Base-by-base conservation (phyloP, 768 basidiomycete genomes). In the Dentipellis sp. region DNA sequence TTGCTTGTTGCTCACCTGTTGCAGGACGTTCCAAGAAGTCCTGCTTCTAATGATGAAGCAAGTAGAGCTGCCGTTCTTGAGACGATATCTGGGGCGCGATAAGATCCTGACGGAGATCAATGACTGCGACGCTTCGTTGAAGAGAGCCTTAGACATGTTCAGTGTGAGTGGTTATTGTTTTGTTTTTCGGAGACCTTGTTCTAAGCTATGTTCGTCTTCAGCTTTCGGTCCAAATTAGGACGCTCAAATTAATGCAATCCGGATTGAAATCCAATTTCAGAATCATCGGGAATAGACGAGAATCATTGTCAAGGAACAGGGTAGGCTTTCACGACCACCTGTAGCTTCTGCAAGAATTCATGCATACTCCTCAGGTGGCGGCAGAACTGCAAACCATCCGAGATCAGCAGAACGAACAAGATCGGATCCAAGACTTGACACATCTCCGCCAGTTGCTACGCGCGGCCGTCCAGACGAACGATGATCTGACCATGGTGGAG, bases 81-180 rank as follows among this genome's bases (percentile, higher is more conserved):
- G 88, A 67, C 76, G 88, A 4, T 91, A 88, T 63, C 74, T 92
- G 40, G 82, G 83, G 64, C 79, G 86, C 42, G 83, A 87, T 39
- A 87, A 91, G 59, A 84, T 84, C 29, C 65, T 75, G 16, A 69
- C 71, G 3, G 75, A 79, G 34, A 79, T 90, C 39, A 62, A 66
- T 0, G 69, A 64, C 2, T 84, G 83, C 52, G 77, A 82, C 51
- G 71, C 76, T 10, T 72, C 72, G 2, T 70, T 90, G 17, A 71
- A 72, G 21, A 79, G 84, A 37, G 78, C 80, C 6, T 64, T 85
- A 39, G 67, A 68, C n/a, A 73, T 83, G 64, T 84, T 87, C 63
- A 72, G 78, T 35, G 78, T 76, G 56, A 58, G 72, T 68, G 34
- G 14, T 40, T 8, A 9, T 10, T 38, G 10, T 10, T 34, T 10